Evolutionary conservation across 2,329 filamentous ascomycete species (phyloP), one percentile per base, ranked within the genome.

Genomic region (Penicillium capsulatum): DNA sequence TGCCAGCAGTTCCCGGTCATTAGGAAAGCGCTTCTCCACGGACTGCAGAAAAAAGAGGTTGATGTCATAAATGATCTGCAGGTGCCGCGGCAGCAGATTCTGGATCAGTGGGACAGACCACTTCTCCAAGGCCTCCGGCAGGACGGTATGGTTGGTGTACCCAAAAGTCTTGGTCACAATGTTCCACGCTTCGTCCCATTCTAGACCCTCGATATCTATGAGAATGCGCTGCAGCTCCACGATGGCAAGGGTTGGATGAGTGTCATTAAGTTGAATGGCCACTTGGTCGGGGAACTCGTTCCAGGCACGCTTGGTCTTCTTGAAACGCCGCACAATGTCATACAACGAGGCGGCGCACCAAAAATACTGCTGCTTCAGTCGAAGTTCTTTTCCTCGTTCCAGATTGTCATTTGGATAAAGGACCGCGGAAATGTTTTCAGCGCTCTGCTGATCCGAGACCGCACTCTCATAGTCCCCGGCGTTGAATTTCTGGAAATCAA

Each of bases 401-500:
- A 98, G 79, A 67, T 95, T 97, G 68, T 97, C 91, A 60, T 98
- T 98, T 44, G 92, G 92, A 62, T 98, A 98, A 31, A 98, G 71
- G 10, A 98, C 92, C 20, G 91, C 91, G 36, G 90, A 96, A 70
- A 98, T 98, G 39, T 91, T 97, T 73, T 98, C 92, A n/a, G 92
- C 92, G 42, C 87, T 84, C 73, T 98, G 92, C 69, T 97, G 89
- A 54, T 98, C 92, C n/a, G 86, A 87, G 27, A 98, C 92, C 9
- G 92, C 94, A 70, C 86, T 92, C 70, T 98, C 92, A 63, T 98
- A 98, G 57, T 98, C 90, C 48, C 92, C 92, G 44, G 77, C 92
- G 71, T 98, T 98, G 81, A 98, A 98, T 66, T 97, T 97, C 61
- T 96, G 91, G 71, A 98, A 98, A 70, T 98, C 91, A 51, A 98